Evolutionary conservation across 495 filamentous ascomycete genomes (phyloP), one percentile per base, ranked within the genome.

Genomic region (Penicillium cinerascens): DNA sequence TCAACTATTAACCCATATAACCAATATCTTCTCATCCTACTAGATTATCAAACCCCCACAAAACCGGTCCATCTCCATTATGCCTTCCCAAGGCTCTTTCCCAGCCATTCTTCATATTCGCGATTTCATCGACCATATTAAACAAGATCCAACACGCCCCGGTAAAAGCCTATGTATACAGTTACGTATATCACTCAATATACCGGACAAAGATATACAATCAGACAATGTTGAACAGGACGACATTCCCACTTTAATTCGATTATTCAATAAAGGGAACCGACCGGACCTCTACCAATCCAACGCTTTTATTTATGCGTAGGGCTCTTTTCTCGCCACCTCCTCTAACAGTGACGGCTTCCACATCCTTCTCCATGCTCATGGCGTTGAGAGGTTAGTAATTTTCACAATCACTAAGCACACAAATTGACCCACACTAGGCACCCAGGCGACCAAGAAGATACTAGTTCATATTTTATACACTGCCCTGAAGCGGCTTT

Each of bases 401-500:
- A 27, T 8, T 13, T 17, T 20, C 9, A 53, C n/a, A n/a, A n/a
- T 22, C 4, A 5, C 20, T 7, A 1, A 39, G 15, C 16, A 25
- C 13, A 16, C n/a, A 25, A 25, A 2, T 29, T 49, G 6, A 49
- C 6, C n/a, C 20, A n/a, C 16, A 40, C 36, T 40, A 57, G 55
- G 3, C 49, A 53, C 29, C 55, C 45, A 7, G 55, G 55, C 0
- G 26, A 58, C 33, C 10, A 58, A 47, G 46, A 58, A 50, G 50
- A 54, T n/a, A 39, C 46, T 1, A 45, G 47, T n/a, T 17, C 5
- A 42, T 58, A 54, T 43, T 58, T 58, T n/a, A 50, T 53, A 46
- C 55, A 58, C 50, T 54, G 46, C 25, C 55, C 55, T 36, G 42
- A 47, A 23, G 46, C 55, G 26, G 50, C 55, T 15, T 50, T 47